Conservation (phyloP, 73 alveolate species). For the Tetrahymena elliotti region DNA sequence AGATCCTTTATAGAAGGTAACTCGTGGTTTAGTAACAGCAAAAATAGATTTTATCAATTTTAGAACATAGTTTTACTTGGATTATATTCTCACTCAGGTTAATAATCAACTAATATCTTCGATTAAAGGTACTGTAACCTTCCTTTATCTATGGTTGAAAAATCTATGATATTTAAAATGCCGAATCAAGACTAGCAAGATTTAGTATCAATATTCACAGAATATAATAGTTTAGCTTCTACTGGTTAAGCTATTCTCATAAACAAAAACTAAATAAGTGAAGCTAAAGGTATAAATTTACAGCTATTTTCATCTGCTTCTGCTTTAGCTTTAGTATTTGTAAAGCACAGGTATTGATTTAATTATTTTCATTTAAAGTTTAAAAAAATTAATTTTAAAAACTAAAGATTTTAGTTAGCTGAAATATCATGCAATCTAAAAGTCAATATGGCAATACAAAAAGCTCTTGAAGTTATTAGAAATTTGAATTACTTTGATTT, state of each 20-base stretch:
- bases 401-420: background rate
- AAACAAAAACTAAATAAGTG: background rate
- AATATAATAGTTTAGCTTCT: background rate
- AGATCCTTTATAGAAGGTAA: background rate
- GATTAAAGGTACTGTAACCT: background rate
- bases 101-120: background rate
- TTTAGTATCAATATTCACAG: background rate
- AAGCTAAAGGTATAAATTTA: background rate
- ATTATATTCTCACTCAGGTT: background rate
- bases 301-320: background rate
- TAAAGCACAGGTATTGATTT: background rate
- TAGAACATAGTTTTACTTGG: background rate
- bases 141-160: background rate
- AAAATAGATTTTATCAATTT: background rate
- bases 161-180: background rate
- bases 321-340: background rate
- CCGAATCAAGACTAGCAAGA: background rate
- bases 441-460: background rate
- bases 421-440: background rate
- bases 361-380: background rate
- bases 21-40: background rate
- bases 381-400: background rate
- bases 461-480: background rate
- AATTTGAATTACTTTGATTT: background rate
- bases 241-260: background rate